A percentile compares a stretch with the other conserved stretches of the same genome.
Evolutionary conservation across 352 stramenopile genomes (phyloP).

Genomic region (Lagenidium giganteum): DNA sequence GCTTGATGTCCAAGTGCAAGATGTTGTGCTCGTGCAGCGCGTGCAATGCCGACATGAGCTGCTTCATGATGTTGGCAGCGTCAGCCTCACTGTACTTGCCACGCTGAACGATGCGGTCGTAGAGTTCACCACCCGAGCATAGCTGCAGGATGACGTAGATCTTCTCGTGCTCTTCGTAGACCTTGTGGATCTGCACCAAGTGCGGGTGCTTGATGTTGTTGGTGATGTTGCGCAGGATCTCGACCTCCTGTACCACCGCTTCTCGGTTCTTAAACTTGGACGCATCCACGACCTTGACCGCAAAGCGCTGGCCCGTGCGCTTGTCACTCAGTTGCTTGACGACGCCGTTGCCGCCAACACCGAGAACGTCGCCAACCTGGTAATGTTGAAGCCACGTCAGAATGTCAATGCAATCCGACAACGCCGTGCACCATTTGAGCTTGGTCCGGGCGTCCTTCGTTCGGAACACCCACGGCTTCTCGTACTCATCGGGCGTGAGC

Average conservation of each 20-base stretch:
- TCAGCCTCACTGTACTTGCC: conserved; percentile 63
- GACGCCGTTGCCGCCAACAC: conserved; percentile 70
- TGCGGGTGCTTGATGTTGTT: conserved; percentile 78
- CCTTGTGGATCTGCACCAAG: conserved; percentile 75
- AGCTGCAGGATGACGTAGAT: conserved; percentile 78
- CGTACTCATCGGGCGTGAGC: conserved; percentile 34
- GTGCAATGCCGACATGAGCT: conserved; percentile 59
- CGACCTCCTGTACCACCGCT: conserved; percentile 63
- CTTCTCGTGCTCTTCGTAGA: conserved; percentile 79
- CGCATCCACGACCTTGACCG: conserved; percentile 74
- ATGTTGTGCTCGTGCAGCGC: conserved; percentile 74
- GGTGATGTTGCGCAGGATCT: conserved; percentile 79
- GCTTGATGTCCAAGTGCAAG: conserved; percentile 75
- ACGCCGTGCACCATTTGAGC: conserved; percentile 50
- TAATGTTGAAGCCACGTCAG: conserved; percentile 73
- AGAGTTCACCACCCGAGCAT: conserved; percentile 67
- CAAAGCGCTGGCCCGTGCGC: conserved; percentile 42
- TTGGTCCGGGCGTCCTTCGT: conserved; percentile 44
- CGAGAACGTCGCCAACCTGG: conserved; percentile 50
- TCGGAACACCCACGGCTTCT: conserved; percentile 64
- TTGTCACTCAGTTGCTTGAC: conserved; percentile 63
- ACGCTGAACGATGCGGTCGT: conserved; percentile 64
- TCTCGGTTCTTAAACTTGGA: conserved; percentile 72
- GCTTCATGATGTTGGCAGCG: conserved; percentile 54
- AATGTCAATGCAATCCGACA: conserved; percentile 77